A percentile compares a stretch with the other conserved stretches of the same genome.
Evolutionary conservation across 2,329 filamentous ascomycete species (phyloP).

Genomic region (Hypoxylon sp.): DNA sequence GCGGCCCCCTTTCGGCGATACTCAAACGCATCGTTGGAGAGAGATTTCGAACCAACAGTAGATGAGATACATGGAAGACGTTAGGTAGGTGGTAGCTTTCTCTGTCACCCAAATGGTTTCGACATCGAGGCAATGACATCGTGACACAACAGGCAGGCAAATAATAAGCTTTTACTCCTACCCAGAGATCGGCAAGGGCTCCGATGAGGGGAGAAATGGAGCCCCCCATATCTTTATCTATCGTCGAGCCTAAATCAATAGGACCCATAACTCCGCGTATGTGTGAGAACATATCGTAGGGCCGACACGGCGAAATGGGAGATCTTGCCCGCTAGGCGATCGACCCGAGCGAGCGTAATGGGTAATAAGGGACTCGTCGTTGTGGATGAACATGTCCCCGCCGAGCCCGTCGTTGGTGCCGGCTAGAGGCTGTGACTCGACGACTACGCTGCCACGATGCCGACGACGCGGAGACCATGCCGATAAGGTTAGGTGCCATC

Average conservation of each 20-base stretch:
- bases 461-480: conserved; percentile 1
- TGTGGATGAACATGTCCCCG: background rate
- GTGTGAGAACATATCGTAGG: conserved; percentile 38
- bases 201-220: background rate
- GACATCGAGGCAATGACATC: background rate
- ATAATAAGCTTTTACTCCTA: conserved; percentile 6
- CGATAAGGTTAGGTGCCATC: conserved; percentile 1
- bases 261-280: conserved; percentile 36
- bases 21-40: too few relatives aligned
- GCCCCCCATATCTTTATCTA: background rate
- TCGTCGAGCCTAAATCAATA: conserved; percentile 39
- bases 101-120: conserved; percentile 6
- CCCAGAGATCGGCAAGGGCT: conserved; percentile 28
- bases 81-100: conserved; percentile 36
- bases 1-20: conserved; percentile 43
- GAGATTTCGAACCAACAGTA: too few relatives aligned
- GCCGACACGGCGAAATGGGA: background rate
- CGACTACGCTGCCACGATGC: background rate
- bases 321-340: conserved; percentile 1
- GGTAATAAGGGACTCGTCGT: background rate
- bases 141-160: background rate
- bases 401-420: conserved; percentile 1
- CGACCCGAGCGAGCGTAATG: background rate
- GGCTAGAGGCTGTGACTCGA: background rate
- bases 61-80: too few relatives aligned